phyloP scores from a whole-genome alignment of 2,329 filamentous ascomycete genomes.

The Aspergillus sp. region DNA sequence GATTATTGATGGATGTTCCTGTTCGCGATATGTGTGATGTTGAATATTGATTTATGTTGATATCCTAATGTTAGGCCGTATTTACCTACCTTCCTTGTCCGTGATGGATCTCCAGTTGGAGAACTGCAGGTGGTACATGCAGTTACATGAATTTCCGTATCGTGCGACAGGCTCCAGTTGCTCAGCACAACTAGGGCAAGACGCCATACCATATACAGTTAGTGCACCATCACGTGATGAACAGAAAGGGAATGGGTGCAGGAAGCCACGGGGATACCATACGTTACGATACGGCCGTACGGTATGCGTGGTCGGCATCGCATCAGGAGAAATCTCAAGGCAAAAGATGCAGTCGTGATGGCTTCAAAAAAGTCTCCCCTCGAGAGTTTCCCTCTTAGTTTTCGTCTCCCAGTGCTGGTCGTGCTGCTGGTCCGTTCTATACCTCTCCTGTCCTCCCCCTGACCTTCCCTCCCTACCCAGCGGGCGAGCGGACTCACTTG shows the following conservation, averaged over 20 bases:
- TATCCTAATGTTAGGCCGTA: not conserved
- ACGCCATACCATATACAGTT: not conserved
- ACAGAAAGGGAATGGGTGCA: not conserved
- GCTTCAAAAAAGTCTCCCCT: not conserved
- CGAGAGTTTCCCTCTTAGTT: not conserved
- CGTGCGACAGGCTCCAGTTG: not conserved
- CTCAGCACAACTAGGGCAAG: not conserved
- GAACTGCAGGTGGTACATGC: not conserved
- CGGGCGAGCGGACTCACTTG: not conserved
- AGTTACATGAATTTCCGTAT: not conserved
- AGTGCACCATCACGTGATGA: not conserved
- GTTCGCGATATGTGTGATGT: not conserved
- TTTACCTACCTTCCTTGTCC: not conserved
- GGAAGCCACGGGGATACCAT: not conserved
- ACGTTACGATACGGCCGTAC: not conserved
- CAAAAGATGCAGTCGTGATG: not conserved
- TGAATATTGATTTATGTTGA: not conserved
- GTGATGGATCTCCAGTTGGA: not conserved
- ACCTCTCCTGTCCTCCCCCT: not conserved
- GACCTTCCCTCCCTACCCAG: not conserved
- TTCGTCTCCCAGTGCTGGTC: not conserved
- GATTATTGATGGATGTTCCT: conserved; percentile 21
- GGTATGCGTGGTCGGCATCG: not conserved
- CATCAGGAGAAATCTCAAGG: not conserved
- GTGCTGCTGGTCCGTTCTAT: not conserved